Base-by-base conservation (phyloP, 1,284 basidiomycete species). In the Anthracocystis walkeri region DNA sequence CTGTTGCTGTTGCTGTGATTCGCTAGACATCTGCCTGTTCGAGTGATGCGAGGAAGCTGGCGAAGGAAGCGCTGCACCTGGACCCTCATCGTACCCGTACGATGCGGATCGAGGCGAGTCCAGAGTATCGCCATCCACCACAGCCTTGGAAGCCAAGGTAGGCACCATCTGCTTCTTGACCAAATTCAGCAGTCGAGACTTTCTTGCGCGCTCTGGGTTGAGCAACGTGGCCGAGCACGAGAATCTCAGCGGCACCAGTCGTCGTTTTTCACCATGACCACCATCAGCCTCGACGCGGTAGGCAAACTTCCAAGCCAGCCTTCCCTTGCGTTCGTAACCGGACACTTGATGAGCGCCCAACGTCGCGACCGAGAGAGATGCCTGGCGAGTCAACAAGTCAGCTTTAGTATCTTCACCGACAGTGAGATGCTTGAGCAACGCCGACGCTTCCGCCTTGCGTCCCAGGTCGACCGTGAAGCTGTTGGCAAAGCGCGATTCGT, bases 161-260 rank as follows among this genome's bases (percentile, higher is more conserved):
- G 77, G 55, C 20, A 56, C 77, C 44, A 82, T 69, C 46, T 76
- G 75, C 58, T 82, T 82, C 56, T 75, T 72, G 45, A 82, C 72
- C 41, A 77, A 52, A 42, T 75, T 82, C 25, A 82, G 45, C 18
- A 82, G 59, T 0, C 78, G 40, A 20, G 73, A 76, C 49, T 80
- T 80, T n/a, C 68, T 63, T 6, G 80, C 79, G 2, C 77, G 60
- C 33, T 63, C 61, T 3, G 78, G 78, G 40, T 82, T 75, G 20
- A 82, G 65, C 53, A 82, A 49, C 12, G 73, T 80, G 3, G 74
- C 77, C 16, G 80, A 82, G 44, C 80, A 82, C 10, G 62, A 75
- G 46, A 82, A 79, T 18, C 63, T 49, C 16, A 80, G 29, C 20
- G 78, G 73, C 7, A 76, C 59, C 33, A 82, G 41, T 12, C 60